phyloP scores from a whole-genome alignment of 225 moss, liverwort and hornwort species.

The Antitrichia curtipendula region DNA sequence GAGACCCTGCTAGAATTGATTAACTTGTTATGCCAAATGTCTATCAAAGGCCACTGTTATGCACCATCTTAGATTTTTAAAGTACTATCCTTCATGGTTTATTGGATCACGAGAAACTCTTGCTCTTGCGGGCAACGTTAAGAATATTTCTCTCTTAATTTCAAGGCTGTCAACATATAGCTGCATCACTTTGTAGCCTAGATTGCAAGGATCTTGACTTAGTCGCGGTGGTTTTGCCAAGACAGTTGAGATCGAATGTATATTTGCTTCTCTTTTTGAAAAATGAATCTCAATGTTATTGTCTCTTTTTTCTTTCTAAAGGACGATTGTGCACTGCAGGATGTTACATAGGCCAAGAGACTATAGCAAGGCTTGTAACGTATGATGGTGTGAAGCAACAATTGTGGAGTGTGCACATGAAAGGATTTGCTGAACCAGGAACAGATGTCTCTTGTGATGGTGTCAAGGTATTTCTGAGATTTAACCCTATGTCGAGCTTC shows the following conservation, averaged over 20 bases:
- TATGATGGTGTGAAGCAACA: slow-evolving; percentile 85
- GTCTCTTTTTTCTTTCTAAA: background rate
- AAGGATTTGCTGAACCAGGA: slow-evolving; percentile 52
- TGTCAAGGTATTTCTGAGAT: slow-evolving; percentile 33
- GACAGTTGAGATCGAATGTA: background rate
- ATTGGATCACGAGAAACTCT: background rate
- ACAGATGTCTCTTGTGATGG: slow-evolving; percentile 41
- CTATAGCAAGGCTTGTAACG: slow-evolving; percentile 82
- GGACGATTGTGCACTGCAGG: slow-evolving; percentile 22
- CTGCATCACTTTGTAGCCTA: background rate
- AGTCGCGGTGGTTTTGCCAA: background rate
- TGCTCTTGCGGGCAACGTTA: background rate
- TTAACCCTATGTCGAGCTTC: background rate
- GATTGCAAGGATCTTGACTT: background rate
- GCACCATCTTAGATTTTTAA: background rate
- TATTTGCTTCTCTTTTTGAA: background rate
- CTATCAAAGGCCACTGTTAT: background rate
- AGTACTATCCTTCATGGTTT: background rate
- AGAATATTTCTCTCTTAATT: background rate
- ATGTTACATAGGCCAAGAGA: slow-evolving; percentile 95
- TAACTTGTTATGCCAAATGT: background rate
- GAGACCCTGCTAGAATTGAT: background rate
- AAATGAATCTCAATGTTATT: background rate
- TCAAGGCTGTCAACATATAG: background rate
- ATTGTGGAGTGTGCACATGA: slow-evolving; percentile 71